Percentiles rank a stretch among this genome's conserved stretches.
These are phyloP conservation scores for Penicillium coprophilum DNA, from an alignment of 495 filamentous ascomycete species.

Conservation along the genomic window DNA sequence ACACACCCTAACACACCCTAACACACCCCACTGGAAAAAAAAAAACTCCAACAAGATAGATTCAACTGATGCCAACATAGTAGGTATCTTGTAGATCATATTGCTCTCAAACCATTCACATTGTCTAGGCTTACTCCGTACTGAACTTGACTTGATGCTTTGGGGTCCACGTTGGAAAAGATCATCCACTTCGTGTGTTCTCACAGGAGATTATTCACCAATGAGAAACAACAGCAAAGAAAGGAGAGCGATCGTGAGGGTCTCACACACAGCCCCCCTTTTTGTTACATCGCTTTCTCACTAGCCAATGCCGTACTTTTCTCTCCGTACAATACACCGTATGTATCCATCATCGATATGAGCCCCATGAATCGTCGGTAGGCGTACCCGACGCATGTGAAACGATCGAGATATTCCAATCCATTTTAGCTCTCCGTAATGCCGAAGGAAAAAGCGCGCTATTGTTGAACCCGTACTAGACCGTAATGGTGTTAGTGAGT, in stretches of 20 bases:
- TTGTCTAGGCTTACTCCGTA: too few relatives aligned
- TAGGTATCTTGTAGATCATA: too few relatives aligned
- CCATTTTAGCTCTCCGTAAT: too few relatives aligned
- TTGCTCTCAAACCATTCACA: background rate
- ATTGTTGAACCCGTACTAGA: background rate
- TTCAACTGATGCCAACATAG: too few relatives aligned
- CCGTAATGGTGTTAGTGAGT: background rate
- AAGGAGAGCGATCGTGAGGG: background rate
- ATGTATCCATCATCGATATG: background rate
- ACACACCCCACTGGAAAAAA: too few relatives aligned
- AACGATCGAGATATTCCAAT: background rate
- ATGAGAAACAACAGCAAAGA: background rate
- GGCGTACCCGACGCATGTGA: background rate
- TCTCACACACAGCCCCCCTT: background rate
- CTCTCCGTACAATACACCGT: too few relatives aligned
- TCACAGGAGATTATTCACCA: background rate
- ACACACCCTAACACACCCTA: too few relatives aligned
- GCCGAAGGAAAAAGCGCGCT: background rate
- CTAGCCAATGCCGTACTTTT: background rate
- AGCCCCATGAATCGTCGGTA: background rate
- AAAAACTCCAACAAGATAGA: too few relatives aligned
- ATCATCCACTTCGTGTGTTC: conserved; percentile 1
- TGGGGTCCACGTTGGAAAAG: background rate
- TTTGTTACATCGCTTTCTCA: background rate
- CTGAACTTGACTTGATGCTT: background rate